Conservation (phyloP, 2,329 filamentous ascomycete genomes). For the Penicillium sp. region DNA sequence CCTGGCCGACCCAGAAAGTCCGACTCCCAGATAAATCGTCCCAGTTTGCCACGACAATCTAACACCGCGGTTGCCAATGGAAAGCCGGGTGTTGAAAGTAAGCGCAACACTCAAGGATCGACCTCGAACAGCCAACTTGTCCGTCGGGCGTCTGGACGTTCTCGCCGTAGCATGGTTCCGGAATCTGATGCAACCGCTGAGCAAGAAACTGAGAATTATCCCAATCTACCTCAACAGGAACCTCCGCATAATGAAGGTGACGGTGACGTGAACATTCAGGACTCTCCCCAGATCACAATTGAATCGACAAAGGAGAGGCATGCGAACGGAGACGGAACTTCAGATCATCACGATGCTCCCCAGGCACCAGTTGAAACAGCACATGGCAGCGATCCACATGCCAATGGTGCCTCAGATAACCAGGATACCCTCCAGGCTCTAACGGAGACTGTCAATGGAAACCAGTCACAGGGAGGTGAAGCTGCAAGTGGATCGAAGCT, state of each 20-base stretch:
- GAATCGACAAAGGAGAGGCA: not conserved
- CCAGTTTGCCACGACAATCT: not conserved
- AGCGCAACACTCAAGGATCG: not conserved
- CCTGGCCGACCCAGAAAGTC: constrained; percentile 37
- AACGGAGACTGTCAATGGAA: not conserved
- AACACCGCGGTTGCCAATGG: not conserved
- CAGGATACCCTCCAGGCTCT: not conserved
- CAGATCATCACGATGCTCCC: not conserved
- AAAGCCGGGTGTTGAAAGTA: not conserved
- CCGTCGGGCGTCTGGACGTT: not conserved
- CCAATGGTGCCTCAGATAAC: not conserved
- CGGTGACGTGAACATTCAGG: not conserved
- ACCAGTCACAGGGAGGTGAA: not conserved
- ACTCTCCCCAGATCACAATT: not conserved
- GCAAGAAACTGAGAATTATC: not conserved
- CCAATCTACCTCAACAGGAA: not conserved
- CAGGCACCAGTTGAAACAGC: no score
- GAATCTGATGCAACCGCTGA: not conserved
- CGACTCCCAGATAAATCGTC: constrained; percentile 15
- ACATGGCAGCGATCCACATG: not conserved
- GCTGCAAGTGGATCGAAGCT: not conserved
- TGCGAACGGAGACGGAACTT: not conserved
- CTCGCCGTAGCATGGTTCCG: constrained; percentile 10
- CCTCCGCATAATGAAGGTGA: not conserved
- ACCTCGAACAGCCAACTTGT: not conserved